Evolutionary conservation across 2,329 filamentous ascomycete genomes (phyloP).

Genomic region (Cercospora sp.): DNA sequence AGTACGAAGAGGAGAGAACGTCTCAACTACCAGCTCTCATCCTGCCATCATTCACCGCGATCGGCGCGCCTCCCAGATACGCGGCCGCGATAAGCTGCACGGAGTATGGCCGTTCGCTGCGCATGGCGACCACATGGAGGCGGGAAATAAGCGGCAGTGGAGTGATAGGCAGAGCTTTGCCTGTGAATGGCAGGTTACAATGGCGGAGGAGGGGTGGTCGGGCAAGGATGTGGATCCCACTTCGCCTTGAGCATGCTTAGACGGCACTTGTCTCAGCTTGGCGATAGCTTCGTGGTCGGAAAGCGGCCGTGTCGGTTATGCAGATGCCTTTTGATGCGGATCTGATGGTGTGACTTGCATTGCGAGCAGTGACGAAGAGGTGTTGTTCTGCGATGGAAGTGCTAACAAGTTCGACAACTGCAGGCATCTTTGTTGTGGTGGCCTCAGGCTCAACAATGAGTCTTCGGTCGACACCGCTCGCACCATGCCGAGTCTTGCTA

Average conservation of each 20-base stretch:
- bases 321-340: no score
- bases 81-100: constrained; percentile 3
- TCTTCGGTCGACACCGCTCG: no score
- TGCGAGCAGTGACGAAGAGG: no score
- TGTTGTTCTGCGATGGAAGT: no score
- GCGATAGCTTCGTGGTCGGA: constrained; percentile 2
- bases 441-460: no score
- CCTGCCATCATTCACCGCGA: not conserved
- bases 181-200: constrained; percentile 13
- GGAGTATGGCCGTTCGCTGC: not conserved
- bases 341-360: no score
- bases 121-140: constrained; percentile 9
- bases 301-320: no score
- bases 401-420: no score
- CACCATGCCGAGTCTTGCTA: no score
- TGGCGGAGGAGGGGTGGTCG: constrained; percentile 11
- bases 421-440: no score
- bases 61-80: not conserved
- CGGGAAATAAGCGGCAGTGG: not conserved
- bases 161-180: constrained; percentile 16
- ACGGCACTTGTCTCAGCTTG: constrained; percentile 9
- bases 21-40: not conserved
- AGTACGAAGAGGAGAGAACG: not conserved
- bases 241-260: constrained; percentile 15
- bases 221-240: constrained; percentile 4